Percentiles rank a stretch among this genome's conserved stretches.
phyloP scores from a whole-genome alignment of 176 grass and related monocot species.

The Pontederia paniculata region DNA sequence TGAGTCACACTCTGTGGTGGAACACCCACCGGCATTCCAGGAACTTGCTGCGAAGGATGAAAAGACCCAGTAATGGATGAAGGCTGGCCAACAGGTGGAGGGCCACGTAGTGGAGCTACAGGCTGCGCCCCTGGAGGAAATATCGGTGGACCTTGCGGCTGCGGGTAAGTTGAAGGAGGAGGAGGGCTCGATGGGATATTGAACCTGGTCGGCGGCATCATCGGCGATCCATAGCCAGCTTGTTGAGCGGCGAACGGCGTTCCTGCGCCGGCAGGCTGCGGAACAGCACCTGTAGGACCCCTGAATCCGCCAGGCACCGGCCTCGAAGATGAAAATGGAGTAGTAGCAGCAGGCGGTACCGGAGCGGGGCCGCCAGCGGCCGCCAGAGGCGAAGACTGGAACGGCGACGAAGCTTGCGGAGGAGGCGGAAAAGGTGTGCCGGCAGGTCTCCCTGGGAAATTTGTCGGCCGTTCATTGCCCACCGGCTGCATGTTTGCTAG shows the following conservation, averaged over 20 bases:
- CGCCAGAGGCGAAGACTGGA: constrained; percentile 1
- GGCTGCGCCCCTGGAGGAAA: constrained; percentile 14
- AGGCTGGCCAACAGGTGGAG: constrained; percentile 14
- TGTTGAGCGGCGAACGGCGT: constrained; percentile 25
- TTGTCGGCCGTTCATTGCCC: constrained; percentile 34
- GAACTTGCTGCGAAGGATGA: constrained; percentile 5
- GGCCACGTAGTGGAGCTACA: background rate
- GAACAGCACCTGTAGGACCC: constrained; percentile 1
- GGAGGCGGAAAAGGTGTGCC: constrained; percentile 23
- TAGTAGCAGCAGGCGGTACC: background rate
- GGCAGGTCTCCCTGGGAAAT: constrained; percentile 24
- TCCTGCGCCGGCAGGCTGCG: constrained; percentile 8
- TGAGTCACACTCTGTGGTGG: constrained; percentile 11
- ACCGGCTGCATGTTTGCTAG: constrained; percentile 21
- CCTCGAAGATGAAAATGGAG: background rate
- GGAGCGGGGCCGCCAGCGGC: constrained; percentile 1
- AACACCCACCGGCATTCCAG: constrained; percentile 26
- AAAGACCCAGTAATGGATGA: background rate
- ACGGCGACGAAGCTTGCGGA: constrained; percentile 18
- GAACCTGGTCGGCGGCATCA: background rate
- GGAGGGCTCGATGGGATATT: constrained; percentile 12
- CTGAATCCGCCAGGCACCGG: background rate
- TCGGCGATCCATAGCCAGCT: constrained; percentile 9
- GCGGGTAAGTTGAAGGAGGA: constrained; percentile 14
- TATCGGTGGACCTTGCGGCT: constrained; percentile 1